Base-by-base conservation (phyloP, 441 rosid genomes). In the Cnidoscolus chayamansa region DNA sequence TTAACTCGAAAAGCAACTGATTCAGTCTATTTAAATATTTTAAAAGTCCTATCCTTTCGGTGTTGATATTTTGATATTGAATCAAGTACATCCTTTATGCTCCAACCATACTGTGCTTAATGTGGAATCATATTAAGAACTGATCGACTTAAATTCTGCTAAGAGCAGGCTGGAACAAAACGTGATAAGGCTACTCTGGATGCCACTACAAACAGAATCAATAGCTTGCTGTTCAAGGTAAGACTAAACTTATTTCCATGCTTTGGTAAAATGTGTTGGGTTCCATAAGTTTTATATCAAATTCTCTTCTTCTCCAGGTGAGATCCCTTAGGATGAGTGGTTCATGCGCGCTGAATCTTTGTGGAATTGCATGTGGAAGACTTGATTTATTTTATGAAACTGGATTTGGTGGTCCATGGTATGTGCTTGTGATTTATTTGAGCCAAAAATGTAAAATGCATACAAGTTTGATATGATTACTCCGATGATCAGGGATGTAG, bases 401-500 rank as follows among this genome's bases (percentile, higher is more conserved):
- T 17, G 98, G 98, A 70, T 95, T 79, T 47, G 99, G 99, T 31
- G 97, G 98, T 74, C 96, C 97, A 75, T 95, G 99, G 99, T 94
- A 84, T 12, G 76, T 2, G 59, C n/a, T 67, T 74, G 37, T 58
- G 13, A 45, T 58, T 47, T 9, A 17, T 51, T 43, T 35, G 31
- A 49, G 37, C 45, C 54, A 63, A 15, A 32, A 54, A 31, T 15
- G 50, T 58, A 12, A 15, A 10, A 13, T 25, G 45, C 11, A 57
- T 25, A 49, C 11, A 57, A 65, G 30, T 56, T 55, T 64, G 53
- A 77, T 48, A 37, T 59, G 6, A 40, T 56, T 60, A 31, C 35
- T 67, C 50, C 73, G 74, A 15, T 73, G 37, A 59, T 54, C 86
- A 94, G 98, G 98, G 99, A 93, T 81, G 93, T 95, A 70, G 91